Evolutionary conservation across 305 asterid genomes (phyloP), one percentile per base, ranked within the genome.

Genomic region (Striga hermonthica): DNA sequence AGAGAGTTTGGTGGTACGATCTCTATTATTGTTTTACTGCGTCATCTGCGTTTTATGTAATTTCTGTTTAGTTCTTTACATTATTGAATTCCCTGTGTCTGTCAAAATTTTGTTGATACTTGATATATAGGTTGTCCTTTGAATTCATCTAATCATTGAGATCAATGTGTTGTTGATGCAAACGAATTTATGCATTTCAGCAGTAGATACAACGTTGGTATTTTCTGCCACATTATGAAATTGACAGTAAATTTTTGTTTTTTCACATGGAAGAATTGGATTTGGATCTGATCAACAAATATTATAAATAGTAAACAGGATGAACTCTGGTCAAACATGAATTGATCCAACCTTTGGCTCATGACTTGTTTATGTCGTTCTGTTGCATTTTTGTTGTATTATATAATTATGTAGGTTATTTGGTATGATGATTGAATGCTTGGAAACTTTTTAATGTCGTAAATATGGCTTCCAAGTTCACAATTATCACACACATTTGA

Each of bases 1-100:
- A 57, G 84, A 86, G 57, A 78, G 79, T 59, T 80, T 91, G 74
- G 90, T 78, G 92, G 98, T 91, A 91, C 68, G 71, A 54, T 59
- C 57, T 56, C 53, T 75, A 9, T 69, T 52, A 28, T 57, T 45
- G 58, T 58, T 61, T 4, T 5, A 4, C 1, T 40, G n/a, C 47
- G 6, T 49, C 66, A 34, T 52, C 62, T 60, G 58, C 64, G 57
- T 48, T 34, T 13, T 54, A 4, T 7, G 34, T 3, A 8, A 4
- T 38, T 47, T 31, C 28, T 15, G 35, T 22, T 14, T 22, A 47
- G 35, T 11, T 69, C 15, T 48, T 31, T 22, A 14, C 3, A 28
- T 3, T 43, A 60, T 9, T 41, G 65, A 41, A 60, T 54, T 40
- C 14, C 11, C 15, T 61, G 16, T 5, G 40, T 48, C 37, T 37